Evolutionary conservation across 768 basidiomycete genomes (phyloP).

Genomic region (Hydnomerulius pinastri): DNA sequence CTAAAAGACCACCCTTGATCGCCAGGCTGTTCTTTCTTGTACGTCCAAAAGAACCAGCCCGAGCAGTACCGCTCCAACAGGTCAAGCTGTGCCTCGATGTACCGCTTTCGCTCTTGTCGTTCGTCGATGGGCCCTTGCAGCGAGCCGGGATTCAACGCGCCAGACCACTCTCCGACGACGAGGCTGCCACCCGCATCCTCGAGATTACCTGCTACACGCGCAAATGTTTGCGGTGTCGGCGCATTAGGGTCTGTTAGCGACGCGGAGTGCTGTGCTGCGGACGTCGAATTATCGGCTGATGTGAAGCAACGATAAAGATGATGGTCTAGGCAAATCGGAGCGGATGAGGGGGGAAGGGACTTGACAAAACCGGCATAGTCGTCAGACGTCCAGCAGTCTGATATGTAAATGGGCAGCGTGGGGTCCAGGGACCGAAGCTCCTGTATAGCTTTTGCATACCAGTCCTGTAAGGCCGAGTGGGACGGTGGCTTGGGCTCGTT

Average conservation of each 20-base stretch:
- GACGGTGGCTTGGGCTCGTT: conserved; percentile 59
- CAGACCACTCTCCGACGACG: conserved; percentile 81
- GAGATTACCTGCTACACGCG: conserved; percentile 36
- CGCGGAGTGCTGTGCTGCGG: conserved; percentile 55
- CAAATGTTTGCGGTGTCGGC: conserved; percentile 41
- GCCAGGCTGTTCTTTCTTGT: conserved; percentile 63
- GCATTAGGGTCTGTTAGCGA: conserved; percentile 45
- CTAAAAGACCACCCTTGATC: conserved; percentile 77
- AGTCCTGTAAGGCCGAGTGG: conserved; percentile 53
- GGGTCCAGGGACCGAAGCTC: conserved; percentile 52
- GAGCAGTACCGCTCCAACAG: conserved; percentile 64
- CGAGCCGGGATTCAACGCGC: conserved; percentile 67
- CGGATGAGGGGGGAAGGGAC: conserved; percentile 29
- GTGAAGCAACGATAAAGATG: conserved; percentile 87
- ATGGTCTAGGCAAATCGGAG: conserved; percentile 69
- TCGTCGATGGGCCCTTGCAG: conserved; percentile 48
- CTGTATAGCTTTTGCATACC: conserved; percentile 62
- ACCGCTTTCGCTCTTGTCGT: conserved; percentile 45
- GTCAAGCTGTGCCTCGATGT: conserved; percentile 62
- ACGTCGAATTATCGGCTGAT: conserved; percentile 49
- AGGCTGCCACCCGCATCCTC: conserved; percentile 49
- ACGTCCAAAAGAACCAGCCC: conserved; percentile 88
- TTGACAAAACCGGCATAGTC: conserved; percentile 60
- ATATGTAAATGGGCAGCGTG: conserved; percentile 67
- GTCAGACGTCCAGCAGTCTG: conserved; percentile 75